Conservation (phyloP, 2,329 filamentous ascomycete species). For the Talaromyces sp. region DNA sequence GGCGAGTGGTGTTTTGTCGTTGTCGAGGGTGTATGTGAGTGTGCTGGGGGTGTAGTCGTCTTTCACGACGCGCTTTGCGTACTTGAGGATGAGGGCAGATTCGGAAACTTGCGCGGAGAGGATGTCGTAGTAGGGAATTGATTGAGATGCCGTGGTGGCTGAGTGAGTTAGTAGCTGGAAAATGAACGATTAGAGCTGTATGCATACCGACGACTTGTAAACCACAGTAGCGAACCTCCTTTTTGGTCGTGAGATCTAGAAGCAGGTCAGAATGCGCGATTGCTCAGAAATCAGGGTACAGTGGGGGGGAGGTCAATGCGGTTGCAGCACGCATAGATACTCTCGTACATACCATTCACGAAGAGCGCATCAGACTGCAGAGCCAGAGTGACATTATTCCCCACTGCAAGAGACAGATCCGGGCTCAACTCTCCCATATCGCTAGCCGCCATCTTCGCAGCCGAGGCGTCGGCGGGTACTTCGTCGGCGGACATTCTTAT, state of each 20-base stretch:
- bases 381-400: conserved; percentile 58
- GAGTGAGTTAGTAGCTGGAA: conserved; percentile 17
- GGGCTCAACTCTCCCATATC: conserved; percentile 35
- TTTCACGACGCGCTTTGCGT: conserved; percentile 61
- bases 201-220: conserved; percentile 9
- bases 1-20: conserved; percentile 48
- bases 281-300: background rate
- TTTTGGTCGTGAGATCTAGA: conserved; percentile 5
- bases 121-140: conserved; percentile 76
- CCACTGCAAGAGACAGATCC: conserved; percentile 52
- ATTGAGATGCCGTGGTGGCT: conserved; percentile 47
- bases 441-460: conserved; percentile 28
- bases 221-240: conserved; percentile 16
- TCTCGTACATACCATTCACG: conserved; percentile 50
- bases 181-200: background rate
- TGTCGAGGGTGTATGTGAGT: conserved; percentile 58
- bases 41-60: conserved; percentile 58
- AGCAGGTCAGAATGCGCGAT: background rate
- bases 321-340: background rate
- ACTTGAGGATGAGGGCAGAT: conserved; percentile 65
- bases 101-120: conserved; percentile 71
- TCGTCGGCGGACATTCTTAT: conserved; percentile 22
- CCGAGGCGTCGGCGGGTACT: conserved; percentile 23
- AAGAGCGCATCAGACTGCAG: conserved; percentile 59
- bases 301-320: background rate